phyloP scores from a whole-genome alignment of 768 basidiomycete genomes.

The Collybia mongolica region DNA sequence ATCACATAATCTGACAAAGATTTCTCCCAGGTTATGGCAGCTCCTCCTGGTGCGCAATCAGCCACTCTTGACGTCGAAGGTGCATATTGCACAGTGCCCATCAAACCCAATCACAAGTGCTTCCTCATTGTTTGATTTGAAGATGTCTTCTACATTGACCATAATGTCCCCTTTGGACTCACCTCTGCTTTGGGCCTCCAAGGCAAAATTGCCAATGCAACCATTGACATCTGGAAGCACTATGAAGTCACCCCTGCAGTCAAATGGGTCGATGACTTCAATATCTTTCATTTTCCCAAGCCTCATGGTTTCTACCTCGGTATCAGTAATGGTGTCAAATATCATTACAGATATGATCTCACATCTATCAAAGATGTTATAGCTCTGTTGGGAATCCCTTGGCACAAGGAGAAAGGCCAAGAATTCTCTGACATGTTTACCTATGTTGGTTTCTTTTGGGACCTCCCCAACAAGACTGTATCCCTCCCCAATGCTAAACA shows the following conservation, averaged over 20 bases:
- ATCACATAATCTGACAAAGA: not conserved
- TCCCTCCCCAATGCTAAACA: constrained; percentile 25
- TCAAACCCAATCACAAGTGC: constrained; percentile 22
- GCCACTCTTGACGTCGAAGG: constrained; percentile 26
- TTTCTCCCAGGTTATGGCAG: constrained; percentile 14
- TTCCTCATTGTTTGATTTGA: constrained; percentile 13
- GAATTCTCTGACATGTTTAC: constrained; percentile 13
- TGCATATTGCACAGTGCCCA: constrained; percentile 25
- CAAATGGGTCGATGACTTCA: constrained; percentile 30
- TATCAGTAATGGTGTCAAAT: not conserved
- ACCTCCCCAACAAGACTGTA: constrained; percentile 20
- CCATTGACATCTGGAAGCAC: constrained; percentile 21
- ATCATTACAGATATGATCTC: constrained; percentile 16
- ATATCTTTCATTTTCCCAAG: constrained; percentile 19
- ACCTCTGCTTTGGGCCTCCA: constrained; percentile 19
- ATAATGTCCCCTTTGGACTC: constrained; percentile 21
- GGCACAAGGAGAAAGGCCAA: constrained; percentile 20
- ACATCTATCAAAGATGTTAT: constrained; percentile 8
- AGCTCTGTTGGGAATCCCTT: constrained; percentile 17
- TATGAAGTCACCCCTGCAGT: constrained; percentile 10
- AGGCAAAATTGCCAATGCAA: constrained; percentile 22
- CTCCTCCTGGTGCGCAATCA: constrained; percentile 27
- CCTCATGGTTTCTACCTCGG: constrained; percentile 1
- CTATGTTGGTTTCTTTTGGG: constrained; percentile 30
- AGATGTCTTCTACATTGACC: constrained; percentile 14